phyloP scores from a whole-genome alignment of 805 yeast genomes.

The Wickerhamiella bombiphila region DNA sequence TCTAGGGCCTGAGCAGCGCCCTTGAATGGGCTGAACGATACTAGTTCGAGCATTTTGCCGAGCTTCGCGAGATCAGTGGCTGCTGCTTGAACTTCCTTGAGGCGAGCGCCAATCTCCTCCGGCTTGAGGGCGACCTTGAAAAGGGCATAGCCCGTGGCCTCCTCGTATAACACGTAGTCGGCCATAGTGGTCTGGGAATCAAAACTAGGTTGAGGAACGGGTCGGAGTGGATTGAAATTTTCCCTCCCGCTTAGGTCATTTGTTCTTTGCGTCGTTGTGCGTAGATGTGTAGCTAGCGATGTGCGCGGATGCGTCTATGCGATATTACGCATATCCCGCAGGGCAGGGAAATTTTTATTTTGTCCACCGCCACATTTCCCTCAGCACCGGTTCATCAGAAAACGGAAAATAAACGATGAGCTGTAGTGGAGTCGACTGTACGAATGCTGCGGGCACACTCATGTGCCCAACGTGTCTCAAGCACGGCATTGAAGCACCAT shows the following conservation, averaged over 20 bases:
- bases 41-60: slow-evolving; percentile 84
- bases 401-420: slow-evolving; percentile 15
- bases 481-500: slow-evolving; percentile 42
- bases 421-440: slow-evolving; percentile 77
- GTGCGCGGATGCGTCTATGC: too few relatives aligned
- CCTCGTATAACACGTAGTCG: slow-evolving; percentile 90
- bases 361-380: too few relatives aligned
- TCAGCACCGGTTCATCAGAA: too few relatives aligned
- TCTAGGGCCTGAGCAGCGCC: slow-evolving; percentile 99
- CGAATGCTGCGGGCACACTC: slow-evolving; percentile 62
- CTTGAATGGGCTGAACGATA: slow-evolving; percentile 94
- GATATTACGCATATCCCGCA: too few relatives aligned
- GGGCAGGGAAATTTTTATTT: too few relatives aligned
- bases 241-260: slow-evolving; percentile 8
- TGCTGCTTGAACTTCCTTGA: slow-evolving; percentile 88
- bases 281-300: too few relatives aligned
- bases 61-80: slow-evolving; percentile 72
- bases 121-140: slow-evolving; percentile 89
- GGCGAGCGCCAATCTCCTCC: slow-evolving; percentile 82
- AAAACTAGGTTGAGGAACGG: slow-evolving; percentile 1
- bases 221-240: slow-evolving; percentile 4
- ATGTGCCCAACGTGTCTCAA: slow-evolving; percentile 91
- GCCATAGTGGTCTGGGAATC: slow-evolving; percentile 32
- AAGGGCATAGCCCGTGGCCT: slow-evolving; percentile 95
- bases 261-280: background rate